Conservation (phyloP, 352 stramenopile genomes). For the Phytophthora sansomeana region DNA sequence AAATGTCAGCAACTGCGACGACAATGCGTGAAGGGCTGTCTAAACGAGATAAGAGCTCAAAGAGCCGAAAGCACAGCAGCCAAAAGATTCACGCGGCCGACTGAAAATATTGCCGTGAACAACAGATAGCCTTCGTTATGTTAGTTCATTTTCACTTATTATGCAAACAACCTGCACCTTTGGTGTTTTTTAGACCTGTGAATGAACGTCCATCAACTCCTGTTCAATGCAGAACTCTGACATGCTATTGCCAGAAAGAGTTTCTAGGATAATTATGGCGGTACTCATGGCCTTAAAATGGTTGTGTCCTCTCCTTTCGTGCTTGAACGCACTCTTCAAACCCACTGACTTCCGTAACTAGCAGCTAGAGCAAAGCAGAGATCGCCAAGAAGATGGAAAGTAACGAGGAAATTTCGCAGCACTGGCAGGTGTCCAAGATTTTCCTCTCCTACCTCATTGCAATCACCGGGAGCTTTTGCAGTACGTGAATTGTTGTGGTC, state of each 20-base stretch:
- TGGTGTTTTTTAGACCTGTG: too few relatives aligned
- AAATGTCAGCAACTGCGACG: constrained; percentile 26
- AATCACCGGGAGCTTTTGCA: constrained; percentile 67
- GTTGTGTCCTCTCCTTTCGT: too few relatives aligned
- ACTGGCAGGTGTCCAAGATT: constrained; percentile 53
- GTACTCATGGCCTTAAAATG: neutral
- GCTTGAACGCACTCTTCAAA: neutral
- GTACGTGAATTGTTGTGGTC: constrained; percentile 26
- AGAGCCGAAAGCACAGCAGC: constrained; percentile 19
- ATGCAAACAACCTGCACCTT: neutral
- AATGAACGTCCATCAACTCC: neutral
- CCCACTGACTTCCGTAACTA: neutral
- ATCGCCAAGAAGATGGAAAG: constrained; percentile 16
- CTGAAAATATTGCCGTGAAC: neutral
- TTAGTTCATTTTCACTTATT: constrained; percentile 4
- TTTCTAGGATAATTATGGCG: constrained; percentile 15
- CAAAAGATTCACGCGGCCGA: constrained; percentile 15
- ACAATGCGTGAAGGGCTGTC: constrained; percentile 33
- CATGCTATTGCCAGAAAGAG: too few relatives aligned
- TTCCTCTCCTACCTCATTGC: constrained; percentile 63
- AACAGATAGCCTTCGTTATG: constrained; percentile 7
- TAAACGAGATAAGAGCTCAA: constrained; percentile 15
- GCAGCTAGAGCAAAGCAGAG: neutral
- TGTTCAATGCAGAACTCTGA: too few relatives aligned
- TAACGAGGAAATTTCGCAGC: constrained; percentile 36